Evolutionary conservation across 352 stramenopile species (phyloP), one percentile per base, ranked within the genome.

Genomic region (Achlya hypogyna): DNA sequence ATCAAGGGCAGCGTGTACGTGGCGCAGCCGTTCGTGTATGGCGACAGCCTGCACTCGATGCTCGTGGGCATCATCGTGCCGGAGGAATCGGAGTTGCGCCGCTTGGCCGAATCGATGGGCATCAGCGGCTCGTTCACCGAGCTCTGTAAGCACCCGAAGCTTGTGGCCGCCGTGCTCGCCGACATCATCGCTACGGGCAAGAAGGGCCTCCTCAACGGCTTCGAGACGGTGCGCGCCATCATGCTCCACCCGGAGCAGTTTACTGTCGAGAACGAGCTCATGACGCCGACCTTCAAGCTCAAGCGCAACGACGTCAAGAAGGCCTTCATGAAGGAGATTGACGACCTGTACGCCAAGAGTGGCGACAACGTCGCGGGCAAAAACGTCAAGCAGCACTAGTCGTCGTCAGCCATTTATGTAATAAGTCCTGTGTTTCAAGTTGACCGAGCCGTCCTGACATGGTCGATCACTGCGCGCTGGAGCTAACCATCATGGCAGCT

Each of bases 281-380:
- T 97, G 27, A 98, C 96, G n/a, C 94, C 96, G 14, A 98, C 96
- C 1, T 97, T 98, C 78, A 99, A 99, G 71, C 83, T 98, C 71
- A 98, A 98, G 77, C 78, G 96, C 0, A 81, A 83, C 38, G 74
- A 97, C 67, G 85, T 98, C 10, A 81, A 95, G 32, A 82, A 96
- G 63, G 76, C 74, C 29, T 97, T 97, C 59, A 27, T 76, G 23
- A 69, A 85, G n/a, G 63, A 96, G 35, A 90, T 98, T 54, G 71
- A 81, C 29, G 64, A 59, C 0, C 78, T 98, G 74, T 98, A 98
- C 76, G 53, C 28, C 62, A 42, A 67, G 40, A 56, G 60, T 43
- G 60, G 60, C 45, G 60, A 67, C 47, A 22, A 59, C 45, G 60
- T 67, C 31, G 60, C 60, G 20, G 60, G 60, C 29, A 52, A 67